Base-by-base conservation (phyloP, 2,329 filamentous ascomycete species). In the Aspergillus brunneoviolaceus region DNA sequence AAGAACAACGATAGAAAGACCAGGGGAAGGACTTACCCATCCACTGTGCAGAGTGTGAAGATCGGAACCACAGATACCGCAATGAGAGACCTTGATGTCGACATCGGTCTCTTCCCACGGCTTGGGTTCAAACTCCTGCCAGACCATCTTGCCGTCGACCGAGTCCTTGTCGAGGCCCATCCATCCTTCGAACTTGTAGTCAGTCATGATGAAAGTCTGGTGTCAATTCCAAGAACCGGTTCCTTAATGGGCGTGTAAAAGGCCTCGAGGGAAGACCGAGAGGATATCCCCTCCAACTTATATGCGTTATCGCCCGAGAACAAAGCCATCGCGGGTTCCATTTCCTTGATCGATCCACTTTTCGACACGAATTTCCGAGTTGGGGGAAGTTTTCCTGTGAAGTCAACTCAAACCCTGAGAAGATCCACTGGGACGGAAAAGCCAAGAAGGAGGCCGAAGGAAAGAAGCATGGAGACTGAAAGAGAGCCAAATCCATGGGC, bases 21-120 rank as follows among this genome's bases (percentile, higher is more conserved):
- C 31, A 16, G 12, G 9, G 2, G 19, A 33, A 51, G 49, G 42
- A 67, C 71, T 57, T 64, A 76, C 74, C 73, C 74, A 76, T 53
- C 73, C 85, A 12, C 82, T 84, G 21, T 80, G 78, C 4, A 87
- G 75, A 4, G 76, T 81, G 72, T 87, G 85, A 39, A 88, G 53
- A 64, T 89, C 86, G 0, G 82, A 83, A 57, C 85, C 87, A 69
- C 87, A 89, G 63, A 89, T 82, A 61, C 87, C 86, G 65, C 85
- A 88, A 76, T 87, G 84, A 0, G 83, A 82, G 64, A 89, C 76
- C 69, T 85, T 81, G 65, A 89, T 87, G 68, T 89, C 86, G 58
- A 89, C 75, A 63, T 89, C 86, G 27, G 80, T 83, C 70, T 89
- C 87, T 49, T 86, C 82, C 83, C 85, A 89, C n/a, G 77, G 74